These are phyloP conservation scores for Komagataea norvegica DNA, from an alignment of 1,139 yeast genomes.

Conservation along the genomic window DNA sequence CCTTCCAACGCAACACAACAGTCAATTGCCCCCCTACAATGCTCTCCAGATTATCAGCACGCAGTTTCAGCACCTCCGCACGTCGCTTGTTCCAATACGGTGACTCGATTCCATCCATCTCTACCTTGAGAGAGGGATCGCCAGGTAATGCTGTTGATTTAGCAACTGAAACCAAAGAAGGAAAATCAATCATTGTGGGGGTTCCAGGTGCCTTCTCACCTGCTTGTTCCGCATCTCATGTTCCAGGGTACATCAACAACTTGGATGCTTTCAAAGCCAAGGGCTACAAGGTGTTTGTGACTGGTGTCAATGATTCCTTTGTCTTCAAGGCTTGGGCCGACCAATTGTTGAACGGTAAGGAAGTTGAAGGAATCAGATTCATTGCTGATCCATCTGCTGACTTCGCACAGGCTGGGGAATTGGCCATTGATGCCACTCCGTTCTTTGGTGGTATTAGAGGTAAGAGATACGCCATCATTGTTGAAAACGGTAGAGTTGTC, in stretches of 20 bases:
- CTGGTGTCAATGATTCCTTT: slow-evolving; percentile 83
- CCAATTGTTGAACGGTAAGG: slow-evolving; percentile 14
- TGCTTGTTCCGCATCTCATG: slow-evolving; percentile 72
- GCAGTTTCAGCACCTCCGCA: slow-evolving; percentile 33
- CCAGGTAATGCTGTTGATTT: slow-evolving; percentile 65
- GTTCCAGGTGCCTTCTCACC: slow-evolving; percentile 93
- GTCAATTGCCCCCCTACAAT: background rate
- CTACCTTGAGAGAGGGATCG: slow-evolving; percentile 53
- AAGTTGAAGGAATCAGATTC: slow-evolving; percentile 40
- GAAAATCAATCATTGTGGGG: slow-evolving; percentile 62
- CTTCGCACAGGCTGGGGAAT: slow-evolving; percentile 59
- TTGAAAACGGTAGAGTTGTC: slow-evolving; percentile 67
- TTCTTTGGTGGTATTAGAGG: slow-evolving; percentile 73
- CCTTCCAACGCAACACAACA: background rate
- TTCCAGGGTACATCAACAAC: slow-evolving; percentile 68
- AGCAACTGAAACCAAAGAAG: slow-evolving; percentile 44
- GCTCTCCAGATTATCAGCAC: slow-evolving; percentile 11
- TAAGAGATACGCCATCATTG: slow-evolving; percentile 70
- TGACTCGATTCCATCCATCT: slow-evolving; percentile 50
- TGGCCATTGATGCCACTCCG: slow-evolving; percentile 64
- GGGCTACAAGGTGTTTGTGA: slow-evolving; percentile 61
- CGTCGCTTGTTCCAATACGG: slow-evolving; percentile 44
- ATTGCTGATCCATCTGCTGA: slow-evolving; percentile 77
- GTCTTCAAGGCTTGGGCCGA: slow-evolving; percentile 79
- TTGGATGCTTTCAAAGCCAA: slow-evolving; percentile 51